Evolutionary conservation across 2,329 filamentous ascomycete species (phyloP), one percentile per base, ranked within the genome.

Genomic region (Ophiostoma sp.): DNA sequence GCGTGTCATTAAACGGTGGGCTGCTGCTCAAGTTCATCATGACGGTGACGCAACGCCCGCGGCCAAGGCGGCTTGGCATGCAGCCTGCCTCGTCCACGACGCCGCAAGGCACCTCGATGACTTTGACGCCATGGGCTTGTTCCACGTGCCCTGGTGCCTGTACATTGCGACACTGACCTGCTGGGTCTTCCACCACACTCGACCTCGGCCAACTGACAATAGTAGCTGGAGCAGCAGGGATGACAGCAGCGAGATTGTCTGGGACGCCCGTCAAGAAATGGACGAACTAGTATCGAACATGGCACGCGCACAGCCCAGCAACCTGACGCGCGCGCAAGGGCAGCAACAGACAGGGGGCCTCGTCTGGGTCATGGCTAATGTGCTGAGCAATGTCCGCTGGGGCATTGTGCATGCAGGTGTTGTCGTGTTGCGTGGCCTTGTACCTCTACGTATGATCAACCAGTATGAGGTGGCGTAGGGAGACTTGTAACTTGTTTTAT

Each of bases 61-160:
- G 25, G 69, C 63, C 52, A 63, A 19, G 1, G 75, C 75, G 0
- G 72, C 73, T 19, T 76, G 73, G 73, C 75, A 76, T 22, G 75
- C 75, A 0, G 74, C 74, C 0, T 36, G 70, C 17, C 70, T 76
- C 45, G 52, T 76, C 1, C 74, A 52, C 33, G 74, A 76, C 3
- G 75, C 69, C 4, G 42, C 63, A 0, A 64, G 42, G 4, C 25
- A 72, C 3, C 36, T 63, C 28, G 69, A 64, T 39, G 73, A 75
- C 25, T 73, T 55, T 3, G 75, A 76, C 3, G 72, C 73, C 66
- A 74, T 74, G 70, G 72, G 75, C 25, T 55, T 76, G 4, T 75
- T 75, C 45, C 75, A 76, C 63, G 73, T 75, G 39, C 75, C 75
- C 1, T 76, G 75, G 75, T 76, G 75, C 42, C 71, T 76, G 17